Percentiles rank a stretch among this genome's conserved stretches.
These are phyloP conservation scores for Lichina pygmaea DNA, from an alignment of 495 filamentous ascomycete genomes.

Conservation along the genomic window DNA sequence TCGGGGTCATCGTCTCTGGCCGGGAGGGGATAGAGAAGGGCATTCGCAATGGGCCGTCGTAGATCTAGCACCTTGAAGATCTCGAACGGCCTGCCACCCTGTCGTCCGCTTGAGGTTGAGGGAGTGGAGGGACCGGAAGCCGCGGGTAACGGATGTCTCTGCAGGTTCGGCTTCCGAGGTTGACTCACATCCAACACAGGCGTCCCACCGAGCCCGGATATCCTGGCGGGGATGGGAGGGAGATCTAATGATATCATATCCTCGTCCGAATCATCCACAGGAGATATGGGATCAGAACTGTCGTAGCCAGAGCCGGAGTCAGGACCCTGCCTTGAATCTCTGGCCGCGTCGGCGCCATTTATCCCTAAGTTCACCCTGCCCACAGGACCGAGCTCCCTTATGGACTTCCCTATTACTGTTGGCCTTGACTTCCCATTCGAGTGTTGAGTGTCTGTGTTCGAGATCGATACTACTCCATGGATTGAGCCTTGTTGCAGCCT, in stretches of 20 bases:
- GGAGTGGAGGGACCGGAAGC: constrained; percentile 66
- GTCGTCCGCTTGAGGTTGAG: constrained; percentile 39
- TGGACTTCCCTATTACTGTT: too few species aligned
- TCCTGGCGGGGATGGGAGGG: constrained; percentile 43
- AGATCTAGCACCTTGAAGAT: constrained; percentile 60
- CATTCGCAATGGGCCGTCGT: constrained; percentile 39
- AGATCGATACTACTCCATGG: too few species aligned
- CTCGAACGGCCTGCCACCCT: constrained; percentile 21
- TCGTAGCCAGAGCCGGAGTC: too few species aligned
- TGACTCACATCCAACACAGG: constrained; percentile 39
- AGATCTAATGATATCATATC: constrained; percentile 43
- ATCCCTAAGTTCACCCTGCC: too few species aligned
- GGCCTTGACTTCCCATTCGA: too few species aligned
- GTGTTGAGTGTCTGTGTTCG: too few species aligned
- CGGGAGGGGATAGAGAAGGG: constrained; percentile 63
- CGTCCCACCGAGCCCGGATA: constrained; percentile 15
- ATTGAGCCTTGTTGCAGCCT: too few species aligned
- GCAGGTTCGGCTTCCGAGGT: constrained; percentile 38
- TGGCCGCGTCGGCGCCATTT: too few species aligned
- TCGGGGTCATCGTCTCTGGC: constrained; percentile 66
- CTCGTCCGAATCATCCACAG: constrained; percentile 8
- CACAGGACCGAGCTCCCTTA: too few species aligned
- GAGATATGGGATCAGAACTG: too few species aligned
- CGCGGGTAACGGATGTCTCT: constrained; percentile 40
- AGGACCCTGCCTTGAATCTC: too few species aligned